These are phyloP conservation scores for Trichomonas tenax DNA, from an alignment of 208 protist genomes.

Conservation along the genomic window DNA sequence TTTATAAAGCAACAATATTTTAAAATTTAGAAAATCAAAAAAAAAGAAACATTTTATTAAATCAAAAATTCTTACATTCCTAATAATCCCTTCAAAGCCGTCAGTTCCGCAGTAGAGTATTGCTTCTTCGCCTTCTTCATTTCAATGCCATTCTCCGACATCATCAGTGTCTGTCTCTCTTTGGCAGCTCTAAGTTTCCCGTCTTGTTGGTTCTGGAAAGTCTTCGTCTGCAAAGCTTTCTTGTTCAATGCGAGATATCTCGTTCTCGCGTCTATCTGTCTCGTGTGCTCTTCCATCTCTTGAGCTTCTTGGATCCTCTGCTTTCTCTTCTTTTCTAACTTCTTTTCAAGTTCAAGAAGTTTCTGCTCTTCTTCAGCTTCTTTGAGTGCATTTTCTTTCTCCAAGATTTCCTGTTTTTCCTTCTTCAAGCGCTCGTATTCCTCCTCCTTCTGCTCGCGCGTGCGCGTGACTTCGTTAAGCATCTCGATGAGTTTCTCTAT, in stretches of 20 bases:
- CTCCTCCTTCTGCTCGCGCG: not conserved
- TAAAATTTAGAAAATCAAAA: too few relatives aligned
- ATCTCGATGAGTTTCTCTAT: not conserved
- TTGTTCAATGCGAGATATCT: not conserved
- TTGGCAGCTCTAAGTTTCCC: not conserved
- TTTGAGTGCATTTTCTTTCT: not conserved
- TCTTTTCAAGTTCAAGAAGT: not conserved
- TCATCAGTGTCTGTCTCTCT: not conserved
- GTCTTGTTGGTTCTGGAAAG: not conserved
- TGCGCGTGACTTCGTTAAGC: not conserved
- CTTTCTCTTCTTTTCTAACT: not conserved
- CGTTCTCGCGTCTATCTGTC: not conserved
- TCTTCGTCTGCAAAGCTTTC: not conserved
- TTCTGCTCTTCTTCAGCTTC: not conserved
- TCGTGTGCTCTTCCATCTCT: constrained; percentile 15
- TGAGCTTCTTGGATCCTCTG: not conserved
- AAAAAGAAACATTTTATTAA: not conserved
- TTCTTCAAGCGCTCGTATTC: not conserved
- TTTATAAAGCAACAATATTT: too few relatives aligned
- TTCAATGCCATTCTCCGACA: not conserved
- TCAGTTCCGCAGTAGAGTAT: not conserved
- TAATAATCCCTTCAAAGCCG: not conserved
- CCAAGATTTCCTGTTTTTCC: not conserved
- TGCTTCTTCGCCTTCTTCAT: not conserved
- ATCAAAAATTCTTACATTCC: not conserved